phyloP scores from a whole-genome alignment of 257 asterid species.

The Thymus quinquecostatus region DNA sequence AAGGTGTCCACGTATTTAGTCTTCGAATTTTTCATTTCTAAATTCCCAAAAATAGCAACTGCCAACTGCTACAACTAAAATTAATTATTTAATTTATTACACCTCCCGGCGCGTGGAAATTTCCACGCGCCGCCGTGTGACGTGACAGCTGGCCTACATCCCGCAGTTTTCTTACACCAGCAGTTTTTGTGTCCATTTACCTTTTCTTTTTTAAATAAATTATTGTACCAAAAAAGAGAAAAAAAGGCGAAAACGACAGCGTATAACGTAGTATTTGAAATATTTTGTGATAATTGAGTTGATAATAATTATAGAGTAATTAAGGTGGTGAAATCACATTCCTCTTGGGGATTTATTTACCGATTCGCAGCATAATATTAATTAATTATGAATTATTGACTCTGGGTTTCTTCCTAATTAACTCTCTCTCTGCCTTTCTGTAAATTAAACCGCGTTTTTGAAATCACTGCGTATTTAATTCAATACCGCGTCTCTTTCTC shows the following conservation, averaged over 20 bases:
- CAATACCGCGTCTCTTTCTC: conserved; percentile 29
- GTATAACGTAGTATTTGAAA: not conserved
- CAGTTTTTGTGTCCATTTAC: conserved; percentile 19
- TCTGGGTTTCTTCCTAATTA: not conserved
- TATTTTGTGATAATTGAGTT: not conserved
- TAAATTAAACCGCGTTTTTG: conserved; percentile 41
- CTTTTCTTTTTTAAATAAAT: not conserved
- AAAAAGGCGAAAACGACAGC: conserved; percentile 23
- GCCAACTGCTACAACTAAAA: conserved; percentile 26
- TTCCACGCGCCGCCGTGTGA: conserved; percentile 23
- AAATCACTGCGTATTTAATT: conserved; percentile 23
- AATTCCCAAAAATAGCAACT: conserved; percentile 23
- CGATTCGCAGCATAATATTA: not conserved
- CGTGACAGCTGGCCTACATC: conserved; percentile 19
- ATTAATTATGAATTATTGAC: not conserved
- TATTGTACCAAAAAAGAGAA: not conserved
- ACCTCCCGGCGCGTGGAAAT: not conserved
- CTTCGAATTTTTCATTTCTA: not conserved
- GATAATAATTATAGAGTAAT: not conserved
- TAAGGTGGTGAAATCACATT: conserved; percentile 21
- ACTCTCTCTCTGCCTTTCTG: not conserved
- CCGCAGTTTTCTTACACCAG: conserved; percentile 27
- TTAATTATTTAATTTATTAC: not conserved
- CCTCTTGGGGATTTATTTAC: not conserved
- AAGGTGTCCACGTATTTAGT: conserved; percentile 32